A percentile compares a stretch with the other conserved stretches of the same genome.
Conservation (phyloP, 2,329 filamentous ascomycete species). For the Apiospora aurea region DNA sequence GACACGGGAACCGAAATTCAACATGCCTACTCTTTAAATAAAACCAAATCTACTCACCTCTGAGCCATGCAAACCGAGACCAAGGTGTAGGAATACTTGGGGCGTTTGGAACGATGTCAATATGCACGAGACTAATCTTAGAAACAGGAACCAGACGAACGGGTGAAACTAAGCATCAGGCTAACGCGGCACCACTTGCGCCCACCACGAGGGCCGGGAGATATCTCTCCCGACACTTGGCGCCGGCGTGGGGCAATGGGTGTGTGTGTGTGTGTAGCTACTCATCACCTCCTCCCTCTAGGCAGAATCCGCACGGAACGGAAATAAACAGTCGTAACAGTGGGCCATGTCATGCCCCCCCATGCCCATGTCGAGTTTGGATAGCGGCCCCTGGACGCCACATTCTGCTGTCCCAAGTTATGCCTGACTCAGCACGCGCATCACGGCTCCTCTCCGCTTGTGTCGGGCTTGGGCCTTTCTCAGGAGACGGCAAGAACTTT, state of each 20-base stretch:
- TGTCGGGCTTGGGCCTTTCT: not conserved
- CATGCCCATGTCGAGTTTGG: not conserved
- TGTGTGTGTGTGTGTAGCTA: not conserved
- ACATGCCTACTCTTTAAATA: no score
- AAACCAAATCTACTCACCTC: not conserved
- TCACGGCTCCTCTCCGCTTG: not conserved
- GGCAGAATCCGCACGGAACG: not conserved
- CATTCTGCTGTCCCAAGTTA: not conserved
- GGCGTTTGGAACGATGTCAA: not conserved
- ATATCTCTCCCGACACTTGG: not conserved
- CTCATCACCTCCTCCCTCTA: not conserved
- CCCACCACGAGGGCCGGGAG: not conserved
- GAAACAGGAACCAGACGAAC: constrained; percentile 16
- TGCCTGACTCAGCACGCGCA: not conserved
- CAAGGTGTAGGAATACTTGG: not conserved
- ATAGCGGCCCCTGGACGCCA: not conserved
- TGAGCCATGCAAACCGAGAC: not conserved
- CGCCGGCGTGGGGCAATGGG: not conserved
- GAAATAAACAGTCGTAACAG: not conserved
- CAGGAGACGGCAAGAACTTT: accelerated
- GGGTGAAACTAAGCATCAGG: not conserved
- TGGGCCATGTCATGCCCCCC: not conserved
- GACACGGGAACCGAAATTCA: no score
- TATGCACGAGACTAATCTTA: constrained; percentile 15
- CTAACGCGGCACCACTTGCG: not conserved